Evolutionary conservation across 1,284 basidiomycete species (phyloP).

Genomic region (Amylostereum areolatum): DNA sequence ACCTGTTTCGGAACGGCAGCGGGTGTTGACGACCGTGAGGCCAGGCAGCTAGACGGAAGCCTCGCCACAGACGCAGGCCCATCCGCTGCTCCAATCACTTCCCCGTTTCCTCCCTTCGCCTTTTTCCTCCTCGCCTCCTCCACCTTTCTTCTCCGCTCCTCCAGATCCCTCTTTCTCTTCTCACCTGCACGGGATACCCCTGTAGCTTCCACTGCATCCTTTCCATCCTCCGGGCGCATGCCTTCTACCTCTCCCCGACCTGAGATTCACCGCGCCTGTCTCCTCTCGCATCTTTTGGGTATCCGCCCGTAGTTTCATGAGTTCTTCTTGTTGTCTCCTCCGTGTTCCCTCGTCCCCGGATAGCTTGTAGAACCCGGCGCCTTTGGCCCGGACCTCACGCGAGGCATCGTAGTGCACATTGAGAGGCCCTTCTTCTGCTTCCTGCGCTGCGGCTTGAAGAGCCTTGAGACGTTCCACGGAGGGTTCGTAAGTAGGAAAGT

Average conservation of each 20-base stretch:
- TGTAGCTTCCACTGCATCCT: constrained; percentile 17
- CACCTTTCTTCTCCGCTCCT: constrained; percentile 70
- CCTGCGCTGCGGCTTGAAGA: constrained; percentile 56
- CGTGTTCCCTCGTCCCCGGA: constrained; percentile 76
- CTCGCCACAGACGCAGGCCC: background rate
- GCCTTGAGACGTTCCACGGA: constrained; percentile 60
- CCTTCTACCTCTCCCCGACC: constrained; percentile 65
- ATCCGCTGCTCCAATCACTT: too few relatives aligned
- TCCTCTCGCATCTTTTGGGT: constrained; percentile 64
- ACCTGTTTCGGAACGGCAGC: background rate
- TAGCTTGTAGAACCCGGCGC: constrained; percentile 88
- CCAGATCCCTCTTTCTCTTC: constrained; percentile 75
- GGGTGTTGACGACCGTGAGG: background rate
- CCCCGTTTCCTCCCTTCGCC: background rate
- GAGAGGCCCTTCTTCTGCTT: constrained; percentile 70
- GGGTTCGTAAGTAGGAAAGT: constrained; percentile 84
- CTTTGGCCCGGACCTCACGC: constrained; percentile 79
- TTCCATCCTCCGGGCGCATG: constrained; percentile 31
- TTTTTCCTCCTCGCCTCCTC: constrained; percentile 74
- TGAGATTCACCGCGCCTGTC: constrained; percentile 49
- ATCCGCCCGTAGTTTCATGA: constrained; percentile 62
- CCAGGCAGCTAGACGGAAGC: background rate
- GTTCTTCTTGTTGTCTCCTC: constrained; percentile 70
- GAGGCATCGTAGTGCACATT: constrained; percentile 79
- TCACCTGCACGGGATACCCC: constrained; percentile 50